Conservation (phyloP, 1,284 basidiomycete genomes). For the Austroboletus olivaceoglutinosus region DNA sequence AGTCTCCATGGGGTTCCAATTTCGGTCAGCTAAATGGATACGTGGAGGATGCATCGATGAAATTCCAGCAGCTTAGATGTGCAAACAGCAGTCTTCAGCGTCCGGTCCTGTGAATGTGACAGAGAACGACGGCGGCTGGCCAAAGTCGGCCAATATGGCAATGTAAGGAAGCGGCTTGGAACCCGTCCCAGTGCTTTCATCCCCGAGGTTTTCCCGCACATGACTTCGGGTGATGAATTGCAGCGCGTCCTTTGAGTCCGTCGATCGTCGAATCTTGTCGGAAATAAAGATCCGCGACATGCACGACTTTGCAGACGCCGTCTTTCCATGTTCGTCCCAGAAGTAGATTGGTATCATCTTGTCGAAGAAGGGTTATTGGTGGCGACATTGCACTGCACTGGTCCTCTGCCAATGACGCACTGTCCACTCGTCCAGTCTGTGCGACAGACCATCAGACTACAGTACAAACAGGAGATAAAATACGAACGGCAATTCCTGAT, state of each 20-base stretch:
- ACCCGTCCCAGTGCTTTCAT: too few relatives aligned
- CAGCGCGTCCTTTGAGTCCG: background rate
- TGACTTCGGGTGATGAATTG: background rate
- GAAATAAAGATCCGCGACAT: slow-evolving; percentile 14
- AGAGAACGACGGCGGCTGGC: background rate
- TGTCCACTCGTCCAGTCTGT: slow-evolving; percentile 5
- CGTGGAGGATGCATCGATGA: background rate
- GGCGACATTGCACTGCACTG: slow-evolving; percentile 14
- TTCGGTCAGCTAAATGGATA: background rate
- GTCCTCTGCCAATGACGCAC: slow-evolving; percentile 13
- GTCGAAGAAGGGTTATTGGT: background rate
- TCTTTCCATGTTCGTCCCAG: background rate
- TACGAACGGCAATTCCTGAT: slow-evolving; percentile 1
- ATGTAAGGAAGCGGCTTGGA: background rate
- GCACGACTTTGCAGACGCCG: background rate
- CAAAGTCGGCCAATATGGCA: slow-evolving; percentile 13
- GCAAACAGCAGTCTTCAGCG: slow-evolving; percentile 1
- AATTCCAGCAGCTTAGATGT: slow-evolving; percentile 7
- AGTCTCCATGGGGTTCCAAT: background rate
- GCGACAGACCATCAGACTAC: background rate
- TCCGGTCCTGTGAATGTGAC: background rate
- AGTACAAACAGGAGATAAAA: background rate
- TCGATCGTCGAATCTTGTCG: background rate
- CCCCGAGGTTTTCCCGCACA: background rate
- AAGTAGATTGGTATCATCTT: slow-evolving; percentile 9